Base-by-base conservation (phyloP, 768 basidiomycete species). In the Kwoniella bestiolae region DNA sequence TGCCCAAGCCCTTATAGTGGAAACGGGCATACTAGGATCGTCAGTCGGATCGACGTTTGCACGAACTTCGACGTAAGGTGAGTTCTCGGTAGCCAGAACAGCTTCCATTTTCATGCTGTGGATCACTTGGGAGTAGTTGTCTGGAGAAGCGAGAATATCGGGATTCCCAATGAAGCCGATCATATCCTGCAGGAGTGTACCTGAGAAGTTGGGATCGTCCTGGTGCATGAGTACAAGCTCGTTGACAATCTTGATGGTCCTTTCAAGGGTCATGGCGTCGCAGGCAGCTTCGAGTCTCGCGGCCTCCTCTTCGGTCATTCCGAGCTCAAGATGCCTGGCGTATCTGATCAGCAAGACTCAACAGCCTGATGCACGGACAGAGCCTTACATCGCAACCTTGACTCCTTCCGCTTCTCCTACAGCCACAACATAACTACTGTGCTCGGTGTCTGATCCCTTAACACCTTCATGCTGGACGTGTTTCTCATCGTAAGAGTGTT, bases 21-120 rank as follows among this genome's bases (percentile, higher is more conserved):
- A 56, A 38, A 56, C 64, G 21, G 71, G 72, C 68, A 75, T 72
- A 9, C 34, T 53, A 2, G 71, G 71, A 47, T 75, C 73, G 49
- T 75, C 73, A 14, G 51, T 52, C 32, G 60, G 60, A 60, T 88
- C 86, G 23, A 88, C 88, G 52, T 87, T 87, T 46, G 87, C 86
- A 56, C 87, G 85, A 26, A 88, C 88, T 71, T 91, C 91, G 5
- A 89, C 90, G 75, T 92, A 92, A 5, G 91, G 91, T 4, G 89
- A 90, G 74, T 91, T 91, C 69, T 91, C 64, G 26, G 64, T 65
- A 16, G 56, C 31, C 45, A 65, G 47, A 14, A 65, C 29, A 41
- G 64, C 64, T 44, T 65, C 56, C 21, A 57, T 26, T 34, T 65
- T 65, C 64, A 65, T 65, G 7, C 32, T 32, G 34, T 31, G 7